Percentiles rank a stretch among this genome's conserved stretches.
These are phyloP conservation scores for Scenedesmus sp. DNA, from an alignment of 163 green algal genomes.

Conservation along the genomic window DNA sequence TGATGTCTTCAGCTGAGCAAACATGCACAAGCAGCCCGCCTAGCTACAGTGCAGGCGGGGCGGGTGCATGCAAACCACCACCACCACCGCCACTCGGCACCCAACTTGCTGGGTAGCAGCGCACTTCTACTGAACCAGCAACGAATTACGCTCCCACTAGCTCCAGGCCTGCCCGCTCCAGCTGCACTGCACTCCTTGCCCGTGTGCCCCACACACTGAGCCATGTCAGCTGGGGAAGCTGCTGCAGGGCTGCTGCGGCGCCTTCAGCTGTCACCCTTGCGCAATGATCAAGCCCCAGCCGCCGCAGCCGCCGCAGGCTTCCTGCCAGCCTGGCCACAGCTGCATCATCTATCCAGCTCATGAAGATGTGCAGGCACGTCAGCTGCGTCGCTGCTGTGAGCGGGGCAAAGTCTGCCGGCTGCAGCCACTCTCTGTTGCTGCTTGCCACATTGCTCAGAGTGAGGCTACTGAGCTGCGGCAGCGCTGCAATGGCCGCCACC, in stretches of 20 bases:
- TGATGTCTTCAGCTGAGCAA: not conserved
- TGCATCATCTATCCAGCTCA: constrained; percentile 5
- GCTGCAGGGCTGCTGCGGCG: not conserved
- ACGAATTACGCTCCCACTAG: not conserved
- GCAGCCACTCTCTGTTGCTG: not conserved
- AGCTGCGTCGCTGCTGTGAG: not conserved
- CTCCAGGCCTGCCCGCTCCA: not conserved
- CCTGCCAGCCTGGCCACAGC: not conserved
- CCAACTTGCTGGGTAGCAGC: too few species aligned
- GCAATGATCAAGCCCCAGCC: constrained; percentile 3
- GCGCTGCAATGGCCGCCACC: not conserved
- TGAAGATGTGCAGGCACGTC: not conserved
- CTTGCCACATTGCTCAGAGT: not conserved
- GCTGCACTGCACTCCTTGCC: not conserved
- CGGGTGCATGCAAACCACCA: too few species aligned
- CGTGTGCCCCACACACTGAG: not conserved
- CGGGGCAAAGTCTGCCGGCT: not conserved
- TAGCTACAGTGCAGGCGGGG: too few species aligned
- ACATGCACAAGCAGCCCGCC: not conserved
- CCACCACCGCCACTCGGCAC: too few species aligned
- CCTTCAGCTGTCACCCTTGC: not conserved
- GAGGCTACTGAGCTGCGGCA: not conserved
- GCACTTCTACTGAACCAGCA: too few species aligned
- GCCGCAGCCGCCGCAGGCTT: not conserved
- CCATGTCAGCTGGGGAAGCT: not conserved